phyloP scores from a whole-genome alignment of 139 green algal species.

The Nannochloris sp. region DNA sequence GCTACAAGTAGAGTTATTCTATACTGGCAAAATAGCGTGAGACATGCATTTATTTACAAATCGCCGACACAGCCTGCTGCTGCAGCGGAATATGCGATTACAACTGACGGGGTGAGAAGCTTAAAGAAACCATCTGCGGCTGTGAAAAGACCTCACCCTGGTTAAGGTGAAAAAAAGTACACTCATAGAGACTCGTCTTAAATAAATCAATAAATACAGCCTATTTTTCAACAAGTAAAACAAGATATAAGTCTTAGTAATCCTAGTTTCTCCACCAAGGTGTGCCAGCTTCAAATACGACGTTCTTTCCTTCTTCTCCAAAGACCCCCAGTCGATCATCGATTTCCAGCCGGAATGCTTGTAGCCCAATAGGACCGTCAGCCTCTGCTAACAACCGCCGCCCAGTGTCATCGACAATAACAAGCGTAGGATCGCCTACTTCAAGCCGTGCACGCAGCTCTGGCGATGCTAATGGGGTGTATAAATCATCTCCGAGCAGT shows the following conservation, averaged over 20 bases:
- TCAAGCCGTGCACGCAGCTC: constrained; percentile 14
- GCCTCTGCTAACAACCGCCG: constrained; percentile 22
- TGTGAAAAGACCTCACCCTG: background rate
- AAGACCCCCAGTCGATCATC: background rate
- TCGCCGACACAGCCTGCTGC: constrained; percentile 48
- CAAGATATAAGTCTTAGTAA: background rate
- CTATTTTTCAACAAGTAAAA: background rate
- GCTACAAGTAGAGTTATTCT: constrained; percentile 75
- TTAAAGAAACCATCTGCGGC: background rate
- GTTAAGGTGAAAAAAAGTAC: background rate
- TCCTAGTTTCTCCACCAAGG: constrained; percentile 17
- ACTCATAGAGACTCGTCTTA: background rate
- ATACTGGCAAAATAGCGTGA: constrained; percentile 50
- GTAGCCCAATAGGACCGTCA: constrained; percentile 27
- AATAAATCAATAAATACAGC: background rate
- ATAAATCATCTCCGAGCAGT: constrained; percentile 67
- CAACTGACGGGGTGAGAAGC: constrained; percentile 48
- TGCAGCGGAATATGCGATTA: constrained; percentile 53
- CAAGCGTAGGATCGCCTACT: background rate
- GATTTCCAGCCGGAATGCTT: constrained; percentile 32
- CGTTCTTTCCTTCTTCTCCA: background rate
- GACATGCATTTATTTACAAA: constrained; percentile 70
- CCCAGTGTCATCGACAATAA: background rate
- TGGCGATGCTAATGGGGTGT: constrained; percentile 33
- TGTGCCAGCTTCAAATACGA: constrained; percentile 17